These are phyloP conservation scores for Phialophora tarda DNA, from an alignment of 2,329 filamentous ascomycete genomes.

Conservation along the genomic window DNA sequence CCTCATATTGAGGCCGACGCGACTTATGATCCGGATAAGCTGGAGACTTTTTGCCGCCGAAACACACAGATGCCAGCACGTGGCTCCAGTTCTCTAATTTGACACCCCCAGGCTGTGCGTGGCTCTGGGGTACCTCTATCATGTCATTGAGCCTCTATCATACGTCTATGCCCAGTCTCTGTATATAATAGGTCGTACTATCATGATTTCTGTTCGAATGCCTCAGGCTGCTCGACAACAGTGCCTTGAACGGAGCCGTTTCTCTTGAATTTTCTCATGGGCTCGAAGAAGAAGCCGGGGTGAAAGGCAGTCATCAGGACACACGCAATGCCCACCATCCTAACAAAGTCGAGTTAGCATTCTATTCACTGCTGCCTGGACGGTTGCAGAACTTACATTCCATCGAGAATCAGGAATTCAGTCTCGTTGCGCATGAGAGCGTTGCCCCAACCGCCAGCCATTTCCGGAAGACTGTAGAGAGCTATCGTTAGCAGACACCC, in stretches of 20 bases:
- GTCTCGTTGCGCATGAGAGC: conserved; percentile 54
- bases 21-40: not conserved
- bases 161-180: not conserved
- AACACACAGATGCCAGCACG: not conserved
- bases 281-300: conserved; percentile 53
- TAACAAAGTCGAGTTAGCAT: conserved; percentile 37
- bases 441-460: conserved; percentile 58
- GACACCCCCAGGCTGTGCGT: not conserved
- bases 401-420: conserved; percentile 56
- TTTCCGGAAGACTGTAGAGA: conserved; percentile 53
- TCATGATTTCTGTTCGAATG: conserved; percentile 10
- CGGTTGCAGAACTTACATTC: conserved; percentile 48
- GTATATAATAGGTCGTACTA: not conserved
- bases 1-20: not conserved
- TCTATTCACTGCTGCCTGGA: not conserved
- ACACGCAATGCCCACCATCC: conserved; percentile 54
- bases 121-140: not conserved
- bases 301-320: conserved; percentile 52
- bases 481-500: conserved; percentile 11
- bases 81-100: not conserved
- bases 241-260: not conserved
- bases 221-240: conserved; percentile 8
- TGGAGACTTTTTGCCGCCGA: conserved; percentile 1
- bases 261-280: conserved; percentile 37
- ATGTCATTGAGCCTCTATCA: conserved; percentile 4